These are phyloP conservation scores for Cryptococcus sp. DNA, from an alignment of 1,284 basidiomycete species.

Conservation along the genomic window DNA sequence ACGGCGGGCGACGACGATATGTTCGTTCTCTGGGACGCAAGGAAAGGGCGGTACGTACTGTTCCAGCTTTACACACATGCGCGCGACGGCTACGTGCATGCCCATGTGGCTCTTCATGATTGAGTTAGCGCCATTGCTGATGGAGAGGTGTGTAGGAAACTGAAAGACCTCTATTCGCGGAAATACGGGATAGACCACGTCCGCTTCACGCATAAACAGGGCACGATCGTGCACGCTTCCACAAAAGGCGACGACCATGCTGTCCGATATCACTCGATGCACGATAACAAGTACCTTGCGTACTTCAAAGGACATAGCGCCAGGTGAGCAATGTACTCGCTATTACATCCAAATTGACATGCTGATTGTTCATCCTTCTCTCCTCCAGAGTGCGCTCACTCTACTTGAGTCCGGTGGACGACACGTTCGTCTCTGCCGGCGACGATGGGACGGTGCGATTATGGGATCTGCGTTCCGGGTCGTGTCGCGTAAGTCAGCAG, in stretches of 20 bases:
- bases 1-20: constrained; percentile 93
- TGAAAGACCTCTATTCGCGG: constrained; percentile 82
- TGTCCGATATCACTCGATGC: constrained; percentile 89
- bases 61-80: constrained; percentile 13
- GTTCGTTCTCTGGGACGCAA: constrained; percentile 84
- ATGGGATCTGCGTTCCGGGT: constrained; percentile 86
- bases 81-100: too few species aligned
- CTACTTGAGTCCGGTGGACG: constrained; percentile 88
- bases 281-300: constrained; percentile 93
- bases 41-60: constrained; percentile 85
- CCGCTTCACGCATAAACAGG: constrained; percentile 88
- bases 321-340: constrained; percentile 51
- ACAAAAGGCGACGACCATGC: constrained; percentile 91
- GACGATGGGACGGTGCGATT: constrained; percentile 92
- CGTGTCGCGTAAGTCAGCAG: constrained; percentile 61
- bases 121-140: constrained; percentile 9
- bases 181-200: constrained; percentile 96
- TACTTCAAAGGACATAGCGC: constrained; percentile 95
- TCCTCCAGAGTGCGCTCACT: constrained; percentile 73
- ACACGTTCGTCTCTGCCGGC: constrained; percentile 93
- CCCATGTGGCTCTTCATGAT: constrained; percentile 29
- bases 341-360: background rate
- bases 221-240: constrained; percentile 83
- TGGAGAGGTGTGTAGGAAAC: constrained; percentile 57
- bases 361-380: constrained; percentile 1